Conservation (phyloP, 805 yeast genomes). For the Ogataea trehalophila region DNA sequence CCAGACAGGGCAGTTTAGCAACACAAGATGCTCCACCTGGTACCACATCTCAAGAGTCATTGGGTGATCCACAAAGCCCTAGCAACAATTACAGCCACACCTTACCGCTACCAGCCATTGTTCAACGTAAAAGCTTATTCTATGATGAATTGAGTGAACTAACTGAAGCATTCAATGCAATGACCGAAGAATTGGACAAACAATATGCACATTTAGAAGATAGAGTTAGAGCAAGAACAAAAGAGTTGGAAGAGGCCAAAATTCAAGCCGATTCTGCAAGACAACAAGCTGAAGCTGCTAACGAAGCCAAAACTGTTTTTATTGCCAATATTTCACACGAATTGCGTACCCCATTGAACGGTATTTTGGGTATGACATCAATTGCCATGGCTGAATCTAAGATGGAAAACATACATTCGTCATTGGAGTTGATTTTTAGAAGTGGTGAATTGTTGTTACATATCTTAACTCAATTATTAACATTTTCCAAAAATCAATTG, state of each 20-base stretch:
- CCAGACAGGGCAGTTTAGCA: slow-evolving; percentile 7
- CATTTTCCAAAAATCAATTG: slow-evolving; percentile 88
- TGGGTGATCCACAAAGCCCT: slow-evolving; percentile 5
- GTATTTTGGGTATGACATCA: slow-evolving; percentile 93
- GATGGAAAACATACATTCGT: slow-evolving; percentile 59
- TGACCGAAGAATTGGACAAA: slow-evolving; percentile 81
- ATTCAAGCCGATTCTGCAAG: slow-evolving; percentile 55
- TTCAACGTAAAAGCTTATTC: slow-evolving; percentile 38
- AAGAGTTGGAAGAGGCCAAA: slow-evolving; percentile 83
- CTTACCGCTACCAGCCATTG: slow-evolving; percentile 20
- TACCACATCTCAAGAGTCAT: slow-evolving; percentile 9
- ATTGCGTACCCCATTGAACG: slow-evolving; percentile 91
- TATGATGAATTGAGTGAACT: slow-evolving; percentile 85
- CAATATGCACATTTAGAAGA: slow-evolving; percentile 86
- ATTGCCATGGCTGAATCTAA: slow-evolving; percentile 87
- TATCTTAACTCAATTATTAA: slow-evolving; percentile 82
- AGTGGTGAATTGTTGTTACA: slow-evolving; percentile 89
- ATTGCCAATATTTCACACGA: slow-evolving; percentile 93
- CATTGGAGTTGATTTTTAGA: slow-evolving; percentile 77
- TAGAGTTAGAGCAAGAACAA: slow-evolving; percentile 79
- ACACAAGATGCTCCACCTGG: slow-evolving; percentile 4
- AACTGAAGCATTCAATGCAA: slow-evolving; percentile 82
- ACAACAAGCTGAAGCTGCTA: slow-evolving; percentile 68
- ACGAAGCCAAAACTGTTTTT: slow-evolving; percentile 92
- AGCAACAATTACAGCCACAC: slow-evolving; percentile 3